Conservation (phyloP, 768 basidiomycete species). For the Russula sp. region DNA sequence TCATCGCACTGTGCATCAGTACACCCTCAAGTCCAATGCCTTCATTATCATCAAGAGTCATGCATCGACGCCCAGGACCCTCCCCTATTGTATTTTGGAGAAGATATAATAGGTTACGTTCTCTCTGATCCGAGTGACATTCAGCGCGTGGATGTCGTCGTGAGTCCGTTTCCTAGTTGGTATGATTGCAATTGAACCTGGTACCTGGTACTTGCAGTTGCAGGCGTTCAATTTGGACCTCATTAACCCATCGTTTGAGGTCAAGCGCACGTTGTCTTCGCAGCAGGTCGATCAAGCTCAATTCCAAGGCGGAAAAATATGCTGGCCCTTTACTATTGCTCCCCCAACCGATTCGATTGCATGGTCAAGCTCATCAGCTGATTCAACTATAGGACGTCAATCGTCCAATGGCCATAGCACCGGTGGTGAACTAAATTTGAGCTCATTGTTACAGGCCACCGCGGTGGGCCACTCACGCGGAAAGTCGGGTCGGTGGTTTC, state of each 20-base stretch:
- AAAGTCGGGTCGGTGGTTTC: conserved; percentile 20
- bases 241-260: neutral
- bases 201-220: neutral
- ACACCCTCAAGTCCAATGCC: conserved; percentile 18
- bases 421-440: neutral
- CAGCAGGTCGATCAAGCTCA: conserved; percentile 9
- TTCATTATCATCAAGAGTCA: conserved; percentile 15
- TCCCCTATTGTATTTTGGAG: conserved; percentile 19
- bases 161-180: neutral
- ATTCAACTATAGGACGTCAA: neutral
- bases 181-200: neutral
- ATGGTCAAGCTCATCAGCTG: neutral
- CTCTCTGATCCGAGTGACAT: conserved; percentile 5
- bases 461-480: conserved; percentile 8
- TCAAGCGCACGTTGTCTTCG: conserved; percentile 1
- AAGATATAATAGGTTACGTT: conserved; percentile 19
- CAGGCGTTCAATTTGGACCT: conserved; percentile 15
- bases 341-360: neutral
- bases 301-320: neutral
- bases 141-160: conserved; percentile 21
- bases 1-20: neutral
- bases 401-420: neutral
- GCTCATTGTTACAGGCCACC: conserved; percentile 18
- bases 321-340: conserved; percentile 20
- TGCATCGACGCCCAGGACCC: neutral